These are phyloP conservation scores for Magnolia officinalis DNA, from an alignment of 164 flowering plant genomes.

Conservation along the genomic window DNA sequence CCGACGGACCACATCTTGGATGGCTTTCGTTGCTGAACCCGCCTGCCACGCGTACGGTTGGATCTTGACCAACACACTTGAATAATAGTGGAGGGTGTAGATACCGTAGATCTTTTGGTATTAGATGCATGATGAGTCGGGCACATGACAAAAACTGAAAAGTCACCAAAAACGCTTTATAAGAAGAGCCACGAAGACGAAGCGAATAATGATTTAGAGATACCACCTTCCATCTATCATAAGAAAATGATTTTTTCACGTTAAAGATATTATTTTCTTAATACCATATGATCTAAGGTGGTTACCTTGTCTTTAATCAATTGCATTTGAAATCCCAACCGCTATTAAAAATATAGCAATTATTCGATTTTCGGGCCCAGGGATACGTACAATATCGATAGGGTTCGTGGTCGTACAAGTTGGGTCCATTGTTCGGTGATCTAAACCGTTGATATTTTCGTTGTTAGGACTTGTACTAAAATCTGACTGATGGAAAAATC, in stretches of 20 bases:
- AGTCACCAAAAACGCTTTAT: neutral
- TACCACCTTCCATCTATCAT: slow-evolving; percentile 5
- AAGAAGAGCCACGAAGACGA: neutral
- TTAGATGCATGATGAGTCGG: neutral
- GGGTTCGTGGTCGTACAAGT: neutral
- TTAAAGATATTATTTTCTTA: neutral
- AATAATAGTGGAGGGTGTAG: neutral
- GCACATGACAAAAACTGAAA: neutral
- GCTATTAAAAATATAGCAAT: neutral
- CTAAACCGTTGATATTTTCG: too few species aligned
- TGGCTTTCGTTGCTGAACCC: too few species aligned
- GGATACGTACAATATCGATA: neutral
- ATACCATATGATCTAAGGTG: neutral
- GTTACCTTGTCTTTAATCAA: slow-evolving; percentile 1
- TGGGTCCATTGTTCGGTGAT: too few species aligned
- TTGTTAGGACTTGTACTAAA: too few species aligned
- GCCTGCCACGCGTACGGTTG: too few species aligned
- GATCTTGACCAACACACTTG: neutral
- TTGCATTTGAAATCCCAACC: neutral
- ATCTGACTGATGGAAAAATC: neutral
- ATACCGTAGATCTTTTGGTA: neutral
- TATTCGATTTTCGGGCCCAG: neutral
- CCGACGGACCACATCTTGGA: too few species aligned
- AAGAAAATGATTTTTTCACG: neutral
- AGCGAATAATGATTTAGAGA: neutral